A percentile compares a stretch with the other conserved stretches of the same genome.
phyloP scores from a whole-genome alignment of 192 early-diverging fungal species.

The Gaertneriomyces sp. region DNA sequence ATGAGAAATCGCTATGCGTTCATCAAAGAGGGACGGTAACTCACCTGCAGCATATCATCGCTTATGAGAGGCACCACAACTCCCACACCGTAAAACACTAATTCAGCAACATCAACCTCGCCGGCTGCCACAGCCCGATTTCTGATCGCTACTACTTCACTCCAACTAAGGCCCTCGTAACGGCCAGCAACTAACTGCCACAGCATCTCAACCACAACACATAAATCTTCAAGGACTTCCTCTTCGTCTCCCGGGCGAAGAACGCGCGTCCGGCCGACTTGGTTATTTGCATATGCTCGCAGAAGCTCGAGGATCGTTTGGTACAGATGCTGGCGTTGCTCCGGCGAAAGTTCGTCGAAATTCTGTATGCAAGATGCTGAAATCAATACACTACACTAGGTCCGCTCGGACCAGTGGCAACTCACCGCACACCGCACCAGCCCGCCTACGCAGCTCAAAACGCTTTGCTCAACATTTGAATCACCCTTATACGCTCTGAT shows the following conservation, averaged over 20 bases:
- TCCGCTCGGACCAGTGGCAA: slow-evolving; percentile 8
- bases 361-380: slow-evolving; percentile 17
- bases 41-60: slow-evolving; percentile 64
- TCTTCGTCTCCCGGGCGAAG: slow-evolving; percentile 56
- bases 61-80: slow-evolving; percentile 68
- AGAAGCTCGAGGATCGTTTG: slow-evolving; percentile 44
- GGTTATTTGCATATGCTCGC: slow-evolving; percentile 51
- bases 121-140: background rate
- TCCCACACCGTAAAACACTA: slow-evolving; percentile 70
- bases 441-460: slow-evolving; percentile 57
- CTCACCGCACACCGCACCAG: slow-evolving; percentile 40
- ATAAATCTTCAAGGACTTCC: slow-evolving; percentile 61
- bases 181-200: slow-evolving; percentile 57
- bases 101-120: slow-evolving; percentile 50
- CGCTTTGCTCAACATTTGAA: slow-evolving; percentile 61
- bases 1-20: too few relatives aligned
- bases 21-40: background rate
- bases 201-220: slow-evolving; percentile 56
- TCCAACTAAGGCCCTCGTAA: slow-evolving; percentile 49
- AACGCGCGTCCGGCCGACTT: slow-evolving; percentile 47
- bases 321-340: slow-evolving; percentile 31
- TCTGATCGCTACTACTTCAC: background rate
- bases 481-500: slow-evolving; percentile 63
- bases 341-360: slow-evolving; percentile 30
- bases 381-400: too few relatives aligned